Evolutionary conservation across 441 rosid species (phyloP), one percentile per base, ranked within the genome.

Genomic region (Eutrema salsugineum): DNA sequence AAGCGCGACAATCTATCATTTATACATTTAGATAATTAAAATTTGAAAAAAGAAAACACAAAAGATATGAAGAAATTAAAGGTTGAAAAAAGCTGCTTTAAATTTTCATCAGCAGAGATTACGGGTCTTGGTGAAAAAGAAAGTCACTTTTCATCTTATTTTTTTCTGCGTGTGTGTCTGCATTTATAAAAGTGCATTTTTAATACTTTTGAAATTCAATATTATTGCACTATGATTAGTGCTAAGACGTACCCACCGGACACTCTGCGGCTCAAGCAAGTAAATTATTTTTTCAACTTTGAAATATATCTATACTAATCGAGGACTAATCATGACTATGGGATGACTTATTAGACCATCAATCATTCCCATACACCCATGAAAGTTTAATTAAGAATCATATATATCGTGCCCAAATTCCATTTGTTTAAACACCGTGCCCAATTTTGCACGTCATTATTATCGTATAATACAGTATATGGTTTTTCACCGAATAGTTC

Each of bases 191-290:
- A 63, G 70, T 71, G 57, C 63, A 71, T 70, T 55, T 54, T 24
- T 11, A 60, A 40, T 71, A 50, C 68, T 54, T 63, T 63, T 24
- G 30, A 63, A 42, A 43, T 63, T 55, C 40, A 72, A 63, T 63
- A 72, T 54, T 63, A 46, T 54, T 72, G 70, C 70, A 63, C 49
- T 63, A 55, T 72, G 77, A 63, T 72, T 35, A 63, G 70, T 63
- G 76, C 55, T 43, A 42, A 50, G 47, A 36, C 54, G 56, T 43
- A 63, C 54, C 76, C 76, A 71, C 44, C 55, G 28, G 51, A 59
- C 51, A 58, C 51, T 61, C 27, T 55, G 28, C 63, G 30, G 76
- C 69, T 42, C 19, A 53, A 43, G 28, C 68, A 57, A 69, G 46
- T 55, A 12, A 11, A 39, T 51, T 53, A 9, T 2, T 10, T 12